phyloP scores from a whole-genome alignment of 2,329 filamentous ascomycete species.

The Penicillium sp. region DNA sequence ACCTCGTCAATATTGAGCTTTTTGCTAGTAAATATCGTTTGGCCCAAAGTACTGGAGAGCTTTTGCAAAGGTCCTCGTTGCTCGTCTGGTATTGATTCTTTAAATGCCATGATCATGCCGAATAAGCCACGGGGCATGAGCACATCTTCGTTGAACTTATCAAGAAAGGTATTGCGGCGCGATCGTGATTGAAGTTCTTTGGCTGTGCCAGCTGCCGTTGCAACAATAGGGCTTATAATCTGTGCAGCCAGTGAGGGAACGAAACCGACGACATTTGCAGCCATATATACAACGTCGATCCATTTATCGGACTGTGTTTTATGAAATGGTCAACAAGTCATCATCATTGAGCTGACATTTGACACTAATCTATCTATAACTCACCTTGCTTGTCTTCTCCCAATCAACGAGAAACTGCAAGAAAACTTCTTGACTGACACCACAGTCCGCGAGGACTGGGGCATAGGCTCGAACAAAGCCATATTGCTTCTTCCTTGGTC shows the following conservation, averaged over 20 bases:
- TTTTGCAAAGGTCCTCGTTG: conserved; percentile 1
- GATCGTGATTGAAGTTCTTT: conserved; percentile 30
- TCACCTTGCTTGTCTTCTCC: conserved; percentile 2
- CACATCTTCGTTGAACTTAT: conserved; percentile 29
- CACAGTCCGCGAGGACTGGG: conserved; percentile 7
- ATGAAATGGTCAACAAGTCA: not conserved
- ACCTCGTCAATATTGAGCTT: conserved; percentile 7
- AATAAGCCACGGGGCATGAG: conserved; percentile 36
- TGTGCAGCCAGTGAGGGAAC: conserved; percentile 5
- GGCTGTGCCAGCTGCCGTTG: conserved; percentile 28
- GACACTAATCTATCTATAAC: not conserved
- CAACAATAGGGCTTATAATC: conserved; percentile 24
- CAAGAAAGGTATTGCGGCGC: conserved; percentile 30
- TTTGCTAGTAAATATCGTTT: conserved; percentile 7
- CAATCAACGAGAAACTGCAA: conserved; percentile 2
- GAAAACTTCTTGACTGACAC: conserved; percentile 11
- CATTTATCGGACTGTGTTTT: not conserved
- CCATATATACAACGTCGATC: conserved; percentile 7
- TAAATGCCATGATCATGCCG: conserved; percentile 33
- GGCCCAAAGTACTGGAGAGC: not conserved
- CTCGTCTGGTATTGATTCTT: conserved; percentile 6
- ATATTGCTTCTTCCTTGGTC: conserved; percentile 9
- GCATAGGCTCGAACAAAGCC: conserved; percentile 15
- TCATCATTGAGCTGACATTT: too few relatives aligned
- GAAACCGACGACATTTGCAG: not conserved